phyloP scores from a whole-genome alignment of 441 rosid species.

The Omphalea diandra region DNA sequence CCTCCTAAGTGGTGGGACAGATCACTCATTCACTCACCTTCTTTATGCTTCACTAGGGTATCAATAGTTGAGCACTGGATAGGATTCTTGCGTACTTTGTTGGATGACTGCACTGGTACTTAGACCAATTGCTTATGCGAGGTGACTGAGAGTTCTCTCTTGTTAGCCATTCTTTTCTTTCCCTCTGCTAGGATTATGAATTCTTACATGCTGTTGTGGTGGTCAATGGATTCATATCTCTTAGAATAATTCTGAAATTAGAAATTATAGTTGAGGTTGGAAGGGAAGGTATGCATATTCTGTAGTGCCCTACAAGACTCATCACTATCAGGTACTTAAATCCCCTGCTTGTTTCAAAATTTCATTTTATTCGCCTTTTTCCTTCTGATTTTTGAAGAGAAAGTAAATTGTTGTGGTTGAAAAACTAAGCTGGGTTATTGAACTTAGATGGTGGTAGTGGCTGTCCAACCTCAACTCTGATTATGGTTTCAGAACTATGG shows the following conservation, averaged over 20 bases:
- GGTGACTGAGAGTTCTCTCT: background rate
- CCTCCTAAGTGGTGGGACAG: background rate
- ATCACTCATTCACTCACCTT: background rate
- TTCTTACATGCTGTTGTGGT: background rate
- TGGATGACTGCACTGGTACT: background rate
- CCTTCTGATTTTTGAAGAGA: background rate
- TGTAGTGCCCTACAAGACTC: slow-evolving; percentile 6
- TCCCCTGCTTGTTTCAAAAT: slow-evolving; percentile 1
- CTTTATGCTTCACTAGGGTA: background rate
- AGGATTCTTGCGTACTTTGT: background rate
- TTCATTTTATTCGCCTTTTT: background rate
- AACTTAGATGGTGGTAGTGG: background rate
- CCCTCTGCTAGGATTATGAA: background rate
- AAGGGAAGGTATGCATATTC: slow-evolving; percentile 5
- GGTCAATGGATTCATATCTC: slow-evolving; percentile 1
- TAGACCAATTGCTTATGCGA: background rate
- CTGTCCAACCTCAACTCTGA: slow-evolving; percentile 31
- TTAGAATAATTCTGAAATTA: slow-evolving; percentile 21
- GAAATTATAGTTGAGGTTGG: slow-evolving; percentile 25
- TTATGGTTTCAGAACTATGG: slow-evolving; percentile 22
- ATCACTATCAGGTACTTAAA: slow-evolving; percentile 5
- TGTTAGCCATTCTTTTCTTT: background rate
- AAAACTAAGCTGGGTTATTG: slow-evolving; percentile 2
- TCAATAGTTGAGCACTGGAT: background rate
- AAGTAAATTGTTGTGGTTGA: background rate